Evolutionary conservation across 2,329 filamentous ascomycete species (phyloP), one percentile per base, ranked within the genome.

Genomic region (Calonectria honghensis): DNA sequence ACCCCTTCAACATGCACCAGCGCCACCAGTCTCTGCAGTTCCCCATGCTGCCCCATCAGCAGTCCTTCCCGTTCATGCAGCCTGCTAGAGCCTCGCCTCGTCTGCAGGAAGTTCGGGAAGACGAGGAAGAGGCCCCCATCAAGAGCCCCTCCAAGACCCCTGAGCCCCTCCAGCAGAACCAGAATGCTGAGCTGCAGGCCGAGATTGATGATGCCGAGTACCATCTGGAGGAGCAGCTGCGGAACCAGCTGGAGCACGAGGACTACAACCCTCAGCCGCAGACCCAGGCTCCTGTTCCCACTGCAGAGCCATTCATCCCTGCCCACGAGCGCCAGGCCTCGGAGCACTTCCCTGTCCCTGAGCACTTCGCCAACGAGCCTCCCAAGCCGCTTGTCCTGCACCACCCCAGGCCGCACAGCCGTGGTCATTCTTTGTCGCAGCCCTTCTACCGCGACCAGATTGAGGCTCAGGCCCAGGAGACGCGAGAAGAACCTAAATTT

Each of bases 131-230:
- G 77, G 83, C 85, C 1, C 75, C 73, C 32, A 85, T 81, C 78
- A 89, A 91, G 83, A 90, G 87, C 72, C 88, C 87, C 13, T 90
- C 89, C 1, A 90, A 89, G 80, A 90, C 89, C 0, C 88, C 90
- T 0, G 89, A 92, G 79, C 86, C 89, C 13, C 71, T 79, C 14
- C 84, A 85, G 61, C 86, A 86, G 59, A 86, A 89, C 68, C 84
- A 86, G 61, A 94, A 41, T 45, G 57, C 96, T 79, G 96, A 96
- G 78, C 89, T 98, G 31, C 95, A 98, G 83, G 93, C 93, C 75
- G 95, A 97, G 78, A 93, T 97, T 71, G 94, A 97, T 65, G 94
- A 96, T 81, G 93, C 94, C 6, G 95, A 98, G 80, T 96, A 97
- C 81, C 95, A 96, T 79, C 85, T 97, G 75, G 94, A 96, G 82